phyloP scores from a whole-genome alignment of 176 grass and related monocot genomes.

The Poa pratensis region DNA sequence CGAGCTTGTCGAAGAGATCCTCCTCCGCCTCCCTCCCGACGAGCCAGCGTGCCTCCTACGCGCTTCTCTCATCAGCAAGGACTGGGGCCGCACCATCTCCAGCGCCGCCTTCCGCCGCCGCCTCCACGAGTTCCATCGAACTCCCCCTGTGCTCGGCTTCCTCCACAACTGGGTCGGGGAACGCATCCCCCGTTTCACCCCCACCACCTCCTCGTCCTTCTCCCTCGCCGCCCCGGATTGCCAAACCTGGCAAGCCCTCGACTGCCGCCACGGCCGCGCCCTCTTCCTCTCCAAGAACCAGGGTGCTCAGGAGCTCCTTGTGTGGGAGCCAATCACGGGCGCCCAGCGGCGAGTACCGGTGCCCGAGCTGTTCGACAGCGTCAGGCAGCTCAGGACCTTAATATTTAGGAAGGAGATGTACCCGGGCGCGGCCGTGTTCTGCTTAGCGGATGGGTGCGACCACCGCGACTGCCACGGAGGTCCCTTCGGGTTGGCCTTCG shows the following conservation, averaged over 20 bases:
- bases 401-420: too few relatives aligned
- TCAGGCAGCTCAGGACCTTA: too few relatives aligned
- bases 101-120: not conserved
- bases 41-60: not conserved
- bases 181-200: not conserved
- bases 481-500: not conserved
- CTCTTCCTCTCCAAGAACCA: not conserved
- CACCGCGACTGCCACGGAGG: not conserved
- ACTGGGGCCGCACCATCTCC: not conserved
- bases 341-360: not conserved
- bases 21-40: not conserved
- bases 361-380: not conserved
- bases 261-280: conserved; percentile 7
- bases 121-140: not conserved
- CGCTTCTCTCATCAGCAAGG: not conserved
- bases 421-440: not conserved
- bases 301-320: not conserved
- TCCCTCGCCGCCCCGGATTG: not conserved
- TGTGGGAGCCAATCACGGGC: not conserved
- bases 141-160: not conserved
- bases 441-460: not conserved
- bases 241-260: not conserved
- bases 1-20: not conserved
- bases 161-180: not conserved
- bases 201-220: not conserved